These are phyloP conservation scores for Phaeosphaeriaceae sp. DNA, from an alignment of 2,329 filamentous ascomycete species.

Conservation along the genomic window DNA sequence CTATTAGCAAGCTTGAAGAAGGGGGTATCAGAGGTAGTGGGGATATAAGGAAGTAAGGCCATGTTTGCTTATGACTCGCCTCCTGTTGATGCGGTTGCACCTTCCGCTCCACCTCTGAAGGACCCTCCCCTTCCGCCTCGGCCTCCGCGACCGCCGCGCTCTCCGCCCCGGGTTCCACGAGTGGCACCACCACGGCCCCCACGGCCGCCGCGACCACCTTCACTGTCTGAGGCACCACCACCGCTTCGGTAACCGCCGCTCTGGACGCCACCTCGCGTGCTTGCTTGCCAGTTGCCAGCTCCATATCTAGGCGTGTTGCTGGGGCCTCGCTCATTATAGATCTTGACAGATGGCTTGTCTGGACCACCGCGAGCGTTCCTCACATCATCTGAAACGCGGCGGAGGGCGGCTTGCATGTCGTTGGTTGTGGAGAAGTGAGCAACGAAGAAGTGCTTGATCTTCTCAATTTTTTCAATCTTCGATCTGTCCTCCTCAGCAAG, in stretches of 20 bases:
- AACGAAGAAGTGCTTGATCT: conserved; percentile 81
- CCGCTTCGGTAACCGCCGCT: conserved; percentile 83
- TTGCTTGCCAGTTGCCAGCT: conserved; percentile 67
- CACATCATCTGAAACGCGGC: conserved; percentile 74
- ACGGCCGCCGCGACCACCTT: conserved; percentile 67
- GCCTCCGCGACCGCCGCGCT: conserved; percentile 47
- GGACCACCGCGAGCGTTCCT: conserved; percentile 77
- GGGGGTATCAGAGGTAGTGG: conserved; percentile 41
- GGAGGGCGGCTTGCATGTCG: conserved; percentile 80
- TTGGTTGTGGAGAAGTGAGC: conserved; percentile 82
- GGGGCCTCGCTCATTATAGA: conserved; percentile 71
- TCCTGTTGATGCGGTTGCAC: conserved; percentile 44
- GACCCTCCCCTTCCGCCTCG: conserved; percentile 47
- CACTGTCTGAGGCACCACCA: conserved; percentile 76
- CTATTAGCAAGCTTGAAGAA: conserved; percentile 30
- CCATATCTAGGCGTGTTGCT: conserved; percentile 54
- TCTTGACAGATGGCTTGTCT: conserved; percentile 80
- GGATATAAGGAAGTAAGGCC: conserved; percentile 12
- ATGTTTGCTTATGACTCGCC: conserved; percentile 43
- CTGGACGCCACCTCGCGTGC: conserved; percentile 66
- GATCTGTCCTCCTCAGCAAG: conserved; percentile 82
- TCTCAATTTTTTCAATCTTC: conserved; percentile 74
- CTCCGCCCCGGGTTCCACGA: conserved; percentile 60
- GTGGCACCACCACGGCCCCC: conserved; percentile 54
- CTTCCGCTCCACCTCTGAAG: conserved; percentile 42